Evolutionary conservation across 768 basidiomycete species (phyloP), one percentile per base, ranked within the genome.

Genomic region (Agrocybe pediades): DNA sequence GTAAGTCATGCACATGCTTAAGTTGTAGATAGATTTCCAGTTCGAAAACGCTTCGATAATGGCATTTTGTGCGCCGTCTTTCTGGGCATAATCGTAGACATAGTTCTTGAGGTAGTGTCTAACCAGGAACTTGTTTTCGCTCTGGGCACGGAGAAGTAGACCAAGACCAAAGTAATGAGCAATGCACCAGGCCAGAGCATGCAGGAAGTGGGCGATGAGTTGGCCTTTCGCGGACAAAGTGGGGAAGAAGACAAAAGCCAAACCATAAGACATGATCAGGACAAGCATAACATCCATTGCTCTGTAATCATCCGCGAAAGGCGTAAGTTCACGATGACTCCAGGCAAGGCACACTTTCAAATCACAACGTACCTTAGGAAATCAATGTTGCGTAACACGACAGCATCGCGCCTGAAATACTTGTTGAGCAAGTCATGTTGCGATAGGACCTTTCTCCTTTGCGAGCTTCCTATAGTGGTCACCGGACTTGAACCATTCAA

Each of bases 31-130:
- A 4, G 79, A 79, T 71, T 98, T 98, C 95, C 95, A 99, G 68
- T 97, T 98, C 23, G 82, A 78, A 62, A 98, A 99, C 0, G 96
- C 93, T 66, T 99, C 97, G 33, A 86, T 79, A n/a, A 95, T 83
- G 0, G 96, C 95, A 42, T 86, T 84, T 53, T 85, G 79, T 4
- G 82, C 84, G 15, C 80, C 82, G 51, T 90, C 86, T 53, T 84
- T 77, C 42, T 62, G 55, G 15, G 77, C 75, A 11, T 86, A 81
- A 27, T 59, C 57, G 68, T 98, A 98, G 62, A 93, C 86, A 65
- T 98, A 99, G 64, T 98, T 86, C 76, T 96, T 94, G 62, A 97
- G 71, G 66, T 90, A 98, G 68, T 99, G 97, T 58, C 93, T 75
- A 23, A 98, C 97, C 33, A 98, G 72, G 74, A 89, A 97, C 68